Conservation (phyloP, 495 filamentous ascomycete genomes). For the Lepraria neglecta region DNA sequence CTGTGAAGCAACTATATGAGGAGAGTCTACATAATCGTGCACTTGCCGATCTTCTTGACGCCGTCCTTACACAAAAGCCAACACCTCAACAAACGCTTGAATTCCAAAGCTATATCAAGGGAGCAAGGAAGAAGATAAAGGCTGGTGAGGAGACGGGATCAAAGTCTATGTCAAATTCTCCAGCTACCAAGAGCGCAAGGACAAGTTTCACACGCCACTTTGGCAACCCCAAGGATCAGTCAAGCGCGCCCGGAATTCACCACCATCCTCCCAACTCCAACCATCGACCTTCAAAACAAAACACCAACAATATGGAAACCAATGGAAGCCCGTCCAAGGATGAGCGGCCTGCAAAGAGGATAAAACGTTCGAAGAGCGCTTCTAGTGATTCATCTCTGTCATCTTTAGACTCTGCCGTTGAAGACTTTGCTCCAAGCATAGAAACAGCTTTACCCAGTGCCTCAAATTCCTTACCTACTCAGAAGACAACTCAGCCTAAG, state of each 20-base stretch:
- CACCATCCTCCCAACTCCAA: conserved; percentile 22
- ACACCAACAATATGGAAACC: conserved; percentile 11
- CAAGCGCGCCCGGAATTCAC: conserved; percentile 18
- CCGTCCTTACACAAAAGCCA: conserved; percentile 37
- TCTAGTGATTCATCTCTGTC: conserved; percentile 43
- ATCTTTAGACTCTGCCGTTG: conserved; percentile 30
- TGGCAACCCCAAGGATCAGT: conserved; percentile 22
- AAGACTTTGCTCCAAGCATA: conserved; percentile 24
- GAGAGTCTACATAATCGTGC: conserved; percentile 35
- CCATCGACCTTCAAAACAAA: conserved; percentile 17
- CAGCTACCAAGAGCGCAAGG: conserved; percentile 34
- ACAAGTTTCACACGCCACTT: conserved; percentile 34
- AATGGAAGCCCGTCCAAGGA: conserved; percentile 23
- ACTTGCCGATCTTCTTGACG: conserved; percentile 38
- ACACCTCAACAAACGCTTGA: conserved; percentile 35
- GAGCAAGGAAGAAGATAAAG: conserved; percentile 33
- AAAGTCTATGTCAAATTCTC: conserved; percentile 23
- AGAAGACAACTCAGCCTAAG: conserved; percentile 2
- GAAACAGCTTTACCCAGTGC: conserved; percentile 13
- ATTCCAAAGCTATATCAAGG: conserved; percentile 38
- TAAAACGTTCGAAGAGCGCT: conserved; percentile 29
- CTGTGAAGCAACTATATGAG: conserved; percentile 38
- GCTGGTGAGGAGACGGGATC: conserved; percentile 16
- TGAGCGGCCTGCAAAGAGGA: conserved; percentile 21
- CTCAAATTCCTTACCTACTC: neutral